These are phyloP conservation scores for Otatea glauca DNA, from an alignment of 176 grass and related monocot species.

Conservation along the genomic window DNA sequence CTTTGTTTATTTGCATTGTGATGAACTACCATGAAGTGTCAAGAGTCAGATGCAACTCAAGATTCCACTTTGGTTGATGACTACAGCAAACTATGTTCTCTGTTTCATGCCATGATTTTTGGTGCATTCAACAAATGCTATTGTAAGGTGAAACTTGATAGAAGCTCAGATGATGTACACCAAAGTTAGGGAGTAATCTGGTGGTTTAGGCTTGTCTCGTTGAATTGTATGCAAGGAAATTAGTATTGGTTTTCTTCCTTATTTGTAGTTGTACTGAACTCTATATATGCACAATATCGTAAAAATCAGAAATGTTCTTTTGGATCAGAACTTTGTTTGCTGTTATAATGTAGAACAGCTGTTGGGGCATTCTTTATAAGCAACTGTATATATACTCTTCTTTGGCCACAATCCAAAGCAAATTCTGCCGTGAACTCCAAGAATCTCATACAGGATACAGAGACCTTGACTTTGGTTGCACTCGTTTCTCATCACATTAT, in stretches of 20 bases:
- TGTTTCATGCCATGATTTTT: slow-evolving; percentile 53
- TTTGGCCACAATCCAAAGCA: slow-evolving; percentile 53
- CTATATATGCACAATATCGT: not conserved
- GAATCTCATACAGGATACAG: slow-evolving; percentile 5
- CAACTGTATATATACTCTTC: slow-evolving; percentile 1
- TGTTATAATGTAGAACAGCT: slow-evolving; percentile 14
- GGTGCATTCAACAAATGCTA: slow-evolving; percentile 34
- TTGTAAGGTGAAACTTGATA: slow-evolving; percentile 23
- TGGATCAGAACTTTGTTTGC: not conserved
- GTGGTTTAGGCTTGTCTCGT: slow-evolving; percentile 25
- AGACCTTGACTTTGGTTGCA: slow-evolving; percentile 23
- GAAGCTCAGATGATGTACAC: slow-evolving; percentile 41
- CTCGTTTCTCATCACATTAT: slow-evolving; percentile 34
- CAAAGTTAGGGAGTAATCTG: slow-evolving; percentile 5
- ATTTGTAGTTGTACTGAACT: slow-evolving; percentile 40
- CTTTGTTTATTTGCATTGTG: not conserved
- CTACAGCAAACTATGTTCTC: slow-evolving; percentile 19
- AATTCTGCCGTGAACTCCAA: slow-evolving; percentile 62
- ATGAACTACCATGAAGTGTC: not conserved
- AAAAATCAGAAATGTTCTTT: slow-evolving; percentile 9
- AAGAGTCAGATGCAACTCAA: slow-evolving; percentile 10
- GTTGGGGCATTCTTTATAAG: slow-evolving; percentile 5
- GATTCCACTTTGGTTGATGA: not conserved
- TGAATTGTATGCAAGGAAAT: slow-evolving; percentile 28
- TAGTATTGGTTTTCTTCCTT: too few relatives aligned